Evolutionary conservation across 768 basidiomycete species (phyloP), one percentile per base, ranked within the genome.

Genomic region (Xerocomellus dryophilus): DNA sequence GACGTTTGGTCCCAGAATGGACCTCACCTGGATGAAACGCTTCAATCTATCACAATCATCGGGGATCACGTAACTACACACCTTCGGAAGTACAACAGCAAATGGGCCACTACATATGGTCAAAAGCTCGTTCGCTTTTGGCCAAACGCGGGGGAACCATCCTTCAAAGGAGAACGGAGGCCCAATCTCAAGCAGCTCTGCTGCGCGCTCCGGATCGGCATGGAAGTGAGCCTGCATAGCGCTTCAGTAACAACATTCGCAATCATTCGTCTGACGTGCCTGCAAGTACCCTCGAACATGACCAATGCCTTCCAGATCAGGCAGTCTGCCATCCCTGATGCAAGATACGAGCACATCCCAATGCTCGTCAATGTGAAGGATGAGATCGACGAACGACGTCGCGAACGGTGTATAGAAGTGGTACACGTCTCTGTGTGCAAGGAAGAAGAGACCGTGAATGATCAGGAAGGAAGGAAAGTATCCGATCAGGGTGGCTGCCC

Each of bases 371-470:
- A 61, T 41, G 27, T 50, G 45, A 10, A 41, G 51, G 9, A 66
- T n/a, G 20, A 66, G 39, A 27, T 51, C 60, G 3, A 59, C 12
- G 18, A 64, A 57, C 14, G 48, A 14, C 2, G 56, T 47, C 14
- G 51, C 23, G 11, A 63, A 59, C 2, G 35, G 5, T 20, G 45
- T 15, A 1, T 2, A 3, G 20, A 66, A 51, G 5, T 1, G 20
- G 1, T 18, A 15, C 11, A 67, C 4, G 6, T 54, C 29, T n/a
- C 36, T 39, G 23, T 27, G 32, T 7, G 45, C 39, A 8, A 66
- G 53, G 44, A 57, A 59, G 47, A 67, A 66, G 8, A 66, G 54
- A 8, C 58, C 61, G n/a, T 65, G 59, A 5, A 67, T 58, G 23
- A 59, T 29, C 10, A 63, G 27, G 35, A 62, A 65, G 2, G 66